Conservation (phyloP, 164 flowering plant genomes). For the Santalum album region DNA sequence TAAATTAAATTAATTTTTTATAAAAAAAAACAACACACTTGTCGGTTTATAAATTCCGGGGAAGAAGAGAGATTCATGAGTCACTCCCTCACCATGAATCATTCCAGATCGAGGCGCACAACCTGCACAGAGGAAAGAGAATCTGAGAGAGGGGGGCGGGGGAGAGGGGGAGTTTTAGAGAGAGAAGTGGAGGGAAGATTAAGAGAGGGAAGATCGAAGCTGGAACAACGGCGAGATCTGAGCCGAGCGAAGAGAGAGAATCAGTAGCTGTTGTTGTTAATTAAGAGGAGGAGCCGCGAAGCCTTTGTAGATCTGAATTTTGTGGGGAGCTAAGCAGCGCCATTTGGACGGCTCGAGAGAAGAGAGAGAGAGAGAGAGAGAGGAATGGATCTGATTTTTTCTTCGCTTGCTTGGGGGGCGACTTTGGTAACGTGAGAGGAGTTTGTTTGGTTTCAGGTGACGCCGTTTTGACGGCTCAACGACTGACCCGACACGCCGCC, state of each 20-base stretch:
- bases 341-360: not conserved
- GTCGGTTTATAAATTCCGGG: too few relatives aligned
- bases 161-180: constrained; percentile 20
- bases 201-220: constrained; percentile 25
- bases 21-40: not conserved
- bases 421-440: too few relatives aligned
- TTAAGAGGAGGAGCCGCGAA: not conserved
- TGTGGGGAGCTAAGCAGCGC: not conserved
- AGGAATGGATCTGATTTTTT: too few relatives aligned
- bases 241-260: constrained; percentile 30
- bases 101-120: not conserved
- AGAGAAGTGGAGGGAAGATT: constrained; percentile 8
- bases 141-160: constrained; percentile 14
- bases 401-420: too few relatives aligned
- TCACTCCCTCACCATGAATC: constrained; percentile 6
- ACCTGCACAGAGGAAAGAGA: not conserved
- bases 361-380: constrained; percentile 13
- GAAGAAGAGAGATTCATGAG: too few relatives aligned
- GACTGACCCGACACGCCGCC: too few relatives aligned
- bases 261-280: not conserved
- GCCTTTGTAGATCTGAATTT: not conserved
- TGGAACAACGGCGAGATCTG: constrained; percentile 35
- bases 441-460: too few relatives aligned
- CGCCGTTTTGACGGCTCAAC: too few relatives aligned
- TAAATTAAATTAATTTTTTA: not conserved